Percentiles rank a stretch among this genome's conserved stretches.
Conservation (phyloP, 176 grass and related monocot genomes). For the Eragrostis curvula region DNA sequence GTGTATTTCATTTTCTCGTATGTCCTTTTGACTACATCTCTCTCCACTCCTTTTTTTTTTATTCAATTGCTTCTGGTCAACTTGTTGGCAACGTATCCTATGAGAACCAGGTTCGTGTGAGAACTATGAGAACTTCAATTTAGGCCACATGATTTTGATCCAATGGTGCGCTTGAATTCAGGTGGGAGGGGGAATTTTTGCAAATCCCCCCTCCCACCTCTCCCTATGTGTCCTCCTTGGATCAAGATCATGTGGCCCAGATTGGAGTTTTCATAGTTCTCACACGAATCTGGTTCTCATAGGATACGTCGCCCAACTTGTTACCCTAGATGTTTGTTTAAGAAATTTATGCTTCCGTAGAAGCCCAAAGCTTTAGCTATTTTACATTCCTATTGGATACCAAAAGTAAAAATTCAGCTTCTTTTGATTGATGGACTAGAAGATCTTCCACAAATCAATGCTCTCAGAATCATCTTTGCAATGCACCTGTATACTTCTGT, state of each 20-base stretch:
- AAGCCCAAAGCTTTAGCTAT: background rate
- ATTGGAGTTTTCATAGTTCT: too few species aligned
- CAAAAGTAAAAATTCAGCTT: background rate
- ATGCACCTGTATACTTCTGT: background rate
- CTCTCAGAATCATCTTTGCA: background rate
- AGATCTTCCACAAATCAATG: background rate
- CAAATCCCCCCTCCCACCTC: too few species aligned
- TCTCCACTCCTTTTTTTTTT: background rate
- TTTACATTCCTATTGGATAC: background rate
- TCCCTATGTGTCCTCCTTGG: too few species aligned
- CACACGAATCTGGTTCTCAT: too few species aligned
- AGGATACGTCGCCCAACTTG: too few species aligned
- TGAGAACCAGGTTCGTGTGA: too few species aligned
- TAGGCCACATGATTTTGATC: too few species aligned
- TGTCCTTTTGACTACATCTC: conserved; percentile 16
- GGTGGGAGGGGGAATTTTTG: too few species aligned
- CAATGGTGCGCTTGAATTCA: too few species aligned
- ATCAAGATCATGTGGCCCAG: too few species aligned
- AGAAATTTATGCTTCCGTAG: background rate
- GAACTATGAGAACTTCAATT: too few species aligned
- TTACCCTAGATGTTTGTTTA: background rate
- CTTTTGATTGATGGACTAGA: background rate
- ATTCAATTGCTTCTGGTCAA: background rate
- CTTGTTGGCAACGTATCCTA: too few species aligned
- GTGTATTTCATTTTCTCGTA: conserved; percentile 38